These are phyloP conservation scores for Fraxinus floribunda DNA, from an alignment of 305 asterid genomes.

Conservation along the genomic window DNA sequence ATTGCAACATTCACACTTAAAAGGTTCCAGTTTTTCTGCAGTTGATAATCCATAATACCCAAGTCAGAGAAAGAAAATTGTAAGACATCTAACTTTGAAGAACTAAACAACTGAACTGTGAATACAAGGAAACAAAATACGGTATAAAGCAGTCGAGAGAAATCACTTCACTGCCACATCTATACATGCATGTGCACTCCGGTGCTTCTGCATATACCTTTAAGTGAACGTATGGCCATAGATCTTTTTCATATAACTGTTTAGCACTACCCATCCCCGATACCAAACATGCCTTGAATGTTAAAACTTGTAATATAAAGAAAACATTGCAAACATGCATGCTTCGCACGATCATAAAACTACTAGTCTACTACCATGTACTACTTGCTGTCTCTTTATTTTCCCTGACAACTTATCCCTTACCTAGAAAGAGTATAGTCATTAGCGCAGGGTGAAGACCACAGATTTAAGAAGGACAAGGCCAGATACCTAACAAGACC, in stretches of 20 bases:
- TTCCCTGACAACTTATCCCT: background rate
- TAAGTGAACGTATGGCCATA: background rate
- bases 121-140: background rate
- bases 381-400: background rate
- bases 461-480: background rate
- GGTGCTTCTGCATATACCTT: background rate
- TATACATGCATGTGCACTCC: background rate
- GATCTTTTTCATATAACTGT: background rate
- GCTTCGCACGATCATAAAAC: background rate
- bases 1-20: conserved; percentile 72
- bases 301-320: background rate
- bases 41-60: conserved; percentile 14
- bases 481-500: background rate
- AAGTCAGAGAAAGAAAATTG: background rate
- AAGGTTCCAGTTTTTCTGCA: conserved; percentile 86
- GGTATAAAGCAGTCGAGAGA: background rate
- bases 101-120: background rate
- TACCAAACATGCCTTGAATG: background rate
- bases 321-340: background rate
- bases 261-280: background rate
- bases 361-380: background rate
- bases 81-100: background rate
- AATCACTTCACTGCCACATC: background rate
- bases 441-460: background rate
- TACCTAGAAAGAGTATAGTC: background rate